Evolutionary conservation across 2,329 filamentous ascomycete species (phyloP), one percentile per base, ranked within the genome.

Genomic region (Pestalotiopsis sp.): DNA sequence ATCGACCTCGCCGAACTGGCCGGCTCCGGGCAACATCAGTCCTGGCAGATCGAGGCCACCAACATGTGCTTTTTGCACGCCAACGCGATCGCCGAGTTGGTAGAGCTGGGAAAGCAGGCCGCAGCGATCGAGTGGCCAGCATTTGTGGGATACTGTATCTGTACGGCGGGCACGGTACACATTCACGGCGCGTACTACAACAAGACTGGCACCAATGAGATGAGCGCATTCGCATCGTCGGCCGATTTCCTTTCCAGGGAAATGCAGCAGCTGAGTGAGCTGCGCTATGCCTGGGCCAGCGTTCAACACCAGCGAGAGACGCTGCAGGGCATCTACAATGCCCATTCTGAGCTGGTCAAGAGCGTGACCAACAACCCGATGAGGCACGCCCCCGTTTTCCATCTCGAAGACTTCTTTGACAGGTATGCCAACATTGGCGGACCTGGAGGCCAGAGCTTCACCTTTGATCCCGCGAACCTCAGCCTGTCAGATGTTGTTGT

Each of bases 11-110:
- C 91, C 27, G 94, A 97, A 77, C 87, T 97, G 6, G 89, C 92
- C 13, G 92, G 92, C 14, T 91, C 88, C 0, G 92, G 92, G 1
- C 93, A 97, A 75, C 93, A 97, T 73, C 93, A 97, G 77, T 95
- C 93, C 36, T 97, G 94, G 94, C 94, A 97, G 77, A 95, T 97
- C 62, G 93, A 97, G 77, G 93, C 94, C 0, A 97, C 93, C 0
- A 95, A 96, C 75, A 86, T 95, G 77, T 97, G 94, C 79, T 96
- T 90, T 77, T 82, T 95, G 20, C 94, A 97, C 73, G 93, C 94
- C 5, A 97, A 97, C 75, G 93, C 93, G 4, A 95, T 97, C 65
- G 90, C 93, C 1, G 93, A 97, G 75, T 82, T 97, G 2, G 91
- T 94, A 4, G 92, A 95, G 76, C 87, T 95, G 17, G 93, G 93